Conservation (phyloP, 2,329 filamentous ascomycete genomes). For the Fusarium nodosum region DNA sequence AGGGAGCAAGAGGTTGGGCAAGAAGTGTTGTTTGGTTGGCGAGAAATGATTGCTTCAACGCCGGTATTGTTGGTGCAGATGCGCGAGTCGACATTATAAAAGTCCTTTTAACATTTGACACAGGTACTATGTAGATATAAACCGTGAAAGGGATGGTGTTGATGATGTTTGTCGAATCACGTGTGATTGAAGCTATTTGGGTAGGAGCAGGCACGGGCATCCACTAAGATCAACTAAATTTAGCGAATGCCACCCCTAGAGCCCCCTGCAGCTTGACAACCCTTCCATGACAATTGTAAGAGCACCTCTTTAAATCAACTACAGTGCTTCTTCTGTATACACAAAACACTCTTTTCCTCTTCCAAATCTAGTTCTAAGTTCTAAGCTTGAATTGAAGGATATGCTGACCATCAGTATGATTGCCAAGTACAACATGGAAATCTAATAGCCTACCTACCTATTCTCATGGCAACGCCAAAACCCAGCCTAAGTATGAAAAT, state of each 20-base stretch:
- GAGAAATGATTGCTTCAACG: constrained; percentile 75
- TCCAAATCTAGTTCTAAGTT: not conserved
- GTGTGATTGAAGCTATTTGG: constrained; percentile 7
- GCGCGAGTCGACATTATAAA: constrained; percentile 27
- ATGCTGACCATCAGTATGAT: not conserved
- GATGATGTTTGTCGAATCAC: constrained; percentile 30
- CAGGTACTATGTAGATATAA: not conserved
- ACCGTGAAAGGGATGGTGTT: constrained; percentile 5
- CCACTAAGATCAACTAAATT: not conserved
- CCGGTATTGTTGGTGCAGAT: constrained; percentile 67
- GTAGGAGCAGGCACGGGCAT: not conserved
- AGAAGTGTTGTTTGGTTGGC: constrained; percentile 73
- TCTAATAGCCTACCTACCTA: constrained; percentile 9
- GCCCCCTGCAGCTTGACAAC: not conserved
- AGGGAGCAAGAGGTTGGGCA: constrained; percentile 69
- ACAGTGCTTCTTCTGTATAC: not conserved
- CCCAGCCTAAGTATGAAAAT: constrained; percentile 1
- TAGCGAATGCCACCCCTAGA: constrained; percentile 1
- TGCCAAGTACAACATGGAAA: not conserved
- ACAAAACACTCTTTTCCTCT: not conserved
- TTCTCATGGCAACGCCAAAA: constrained; percentile 7
- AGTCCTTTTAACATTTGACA: not conserved
- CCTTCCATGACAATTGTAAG: not conserved
- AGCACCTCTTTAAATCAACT: not conserved
- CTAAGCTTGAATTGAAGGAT: too few species aligned